Percentiles rank a stretch among this genome's conserved stretches.
Evolutionary conservation across 2,329 filamentous ascomycete species (phyloP).

Genomic region (Fusarium bulbicola): DNA sequence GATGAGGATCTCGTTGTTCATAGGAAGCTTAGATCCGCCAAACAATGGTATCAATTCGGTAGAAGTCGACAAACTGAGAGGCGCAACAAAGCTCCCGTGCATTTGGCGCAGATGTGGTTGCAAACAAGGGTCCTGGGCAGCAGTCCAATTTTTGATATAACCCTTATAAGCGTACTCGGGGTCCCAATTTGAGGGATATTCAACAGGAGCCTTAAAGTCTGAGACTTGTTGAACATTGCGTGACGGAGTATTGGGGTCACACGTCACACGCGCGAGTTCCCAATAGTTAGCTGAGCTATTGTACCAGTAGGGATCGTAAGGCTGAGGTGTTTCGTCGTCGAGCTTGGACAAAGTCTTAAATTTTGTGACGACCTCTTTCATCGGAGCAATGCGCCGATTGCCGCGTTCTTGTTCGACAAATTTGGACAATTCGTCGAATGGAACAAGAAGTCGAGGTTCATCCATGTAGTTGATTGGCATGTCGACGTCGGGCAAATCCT

Average conservation of each 20-base stretch:
- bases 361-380: slow-evolving; percentile 54
- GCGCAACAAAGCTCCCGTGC: slow-evolving; percentile 67
- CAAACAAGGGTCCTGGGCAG: slow-evolving; percentile 66
- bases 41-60: slow-evolving; percentile 68
- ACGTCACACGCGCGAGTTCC: slow-evolving; percentile 65
- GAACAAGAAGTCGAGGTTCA: slow-evolving; percentile 69
- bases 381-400: slow-evolving; percentile 53
- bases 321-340: slow-evolving; percentile 46
- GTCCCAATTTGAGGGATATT: slow-evolving; percentile 48
- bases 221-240: slow-evolving; percentile 48
- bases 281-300: slow-evolving; percentile 63
- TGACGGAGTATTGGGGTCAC: slow-evolving; percentile 63
- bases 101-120: slow-evolving; percentile 61
- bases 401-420: slow-evolving; percentile 59
- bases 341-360: slow-evolving; percentile 53
- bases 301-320: slow-evolving; percentile 59
- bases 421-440: slow-evolving; percentile 63
- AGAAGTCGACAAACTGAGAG: slow-evolving; percentile 60
- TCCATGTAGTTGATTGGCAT: slow-evolving; percentile 73
- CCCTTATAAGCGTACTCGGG: slow-evolving; percentile 54
- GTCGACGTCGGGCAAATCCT: slow-evolving; percentile 69
- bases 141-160: slow-evolving; percentile 67
- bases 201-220: slow-evolving; percentile 45
- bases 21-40: slow-evolving; percentile 68
- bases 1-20: slow-evolving; percentile 72